Conservation (phyloP, 176 grass and related monocot genomes). For the Canna indica region DNA sequence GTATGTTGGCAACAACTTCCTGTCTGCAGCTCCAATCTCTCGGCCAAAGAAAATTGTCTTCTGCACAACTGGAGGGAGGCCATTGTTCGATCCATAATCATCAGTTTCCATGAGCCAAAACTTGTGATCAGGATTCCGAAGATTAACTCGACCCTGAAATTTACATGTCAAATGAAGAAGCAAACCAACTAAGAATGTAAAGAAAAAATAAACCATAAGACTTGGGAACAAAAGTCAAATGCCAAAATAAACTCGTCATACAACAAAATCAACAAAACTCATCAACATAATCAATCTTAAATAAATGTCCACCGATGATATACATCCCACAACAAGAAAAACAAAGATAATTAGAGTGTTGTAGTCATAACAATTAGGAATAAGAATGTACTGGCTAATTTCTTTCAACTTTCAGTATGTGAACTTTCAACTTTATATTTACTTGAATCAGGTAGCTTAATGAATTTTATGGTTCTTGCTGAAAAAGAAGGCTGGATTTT, state of each 20-base stretch:
- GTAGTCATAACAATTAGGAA: not conserved
- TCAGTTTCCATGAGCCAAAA: constrained; percentile 93
- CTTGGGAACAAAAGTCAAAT: not conserved
- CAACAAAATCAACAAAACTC: not conserved
- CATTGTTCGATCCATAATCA: constrained; percentile 75
- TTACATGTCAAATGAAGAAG: not conserved
- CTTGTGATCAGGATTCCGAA: constrained; percentile 67
- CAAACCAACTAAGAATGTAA: not conserved
- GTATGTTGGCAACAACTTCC: constrained; percentile 78
- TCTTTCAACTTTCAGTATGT: not conserved
- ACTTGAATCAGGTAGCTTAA: not conserved
- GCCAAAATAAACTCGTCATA: not conserved
- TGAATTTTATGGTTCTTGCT: not conserved
- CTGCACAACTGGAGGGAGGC: constrained; percentile 71
- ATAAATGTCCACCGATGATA: not conserved
- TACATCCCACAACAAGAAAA: not conserved
- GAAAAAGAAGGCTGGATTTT: no score
- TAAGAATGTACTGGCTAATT: not conserved
- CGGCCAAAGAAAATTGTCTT: constrained; percentile 78
- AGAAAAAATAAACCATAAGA: not conserved
- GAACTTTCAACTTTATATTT: not conserved
- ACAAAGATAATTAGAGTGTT: not conserved
- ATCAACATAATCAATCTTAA: not conserved
- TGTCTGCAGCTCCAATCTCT: constrained; percentile 75
- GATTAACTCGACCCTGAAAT: constrained; percentile 70